Evolutionary conservation across 768 basidiomycete species (phyloP).

Genomic region (Calocera viscosa): DNA sequence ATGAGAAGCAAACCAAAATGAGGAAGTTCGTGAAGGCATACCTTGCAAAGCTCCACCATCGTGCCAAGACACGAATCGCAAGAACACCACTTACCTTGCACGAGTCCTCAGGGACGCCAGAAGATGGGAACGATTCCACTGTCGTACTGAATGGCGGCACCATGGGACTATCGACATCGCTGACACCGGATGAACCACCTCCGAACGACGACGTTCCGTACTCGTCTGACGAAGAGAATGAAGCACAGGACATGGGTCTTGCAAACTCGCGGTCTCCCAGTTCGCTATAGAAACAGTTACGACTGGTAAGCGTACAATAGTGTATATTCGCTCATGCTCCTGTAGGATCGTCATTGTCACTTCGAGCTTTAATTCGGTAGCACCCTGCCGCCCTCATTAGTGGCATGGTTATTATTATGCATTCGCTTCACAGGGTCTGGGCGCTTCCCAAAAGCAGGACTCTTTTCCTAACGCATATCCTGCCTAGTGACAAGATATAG

Average conservation of each 20-base stretch:
- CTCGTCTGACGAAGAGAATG: neutral
- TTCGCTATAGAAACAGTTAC: too few relatives aligned
- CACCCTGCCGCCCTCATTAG: too few relatives aligned
- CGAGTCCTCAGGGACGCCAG: neutral
- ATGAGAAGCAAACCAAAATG: constrained; percentile 80
- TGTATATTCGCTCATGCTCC: too few relatives aligned
- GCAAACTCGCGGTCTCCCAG: neutral
- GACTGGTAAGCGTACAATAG: too few relatives aligned
- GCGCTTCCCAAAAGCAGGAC: too few relatives aligned
- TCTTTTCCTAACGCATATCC: too few relatives aligned
- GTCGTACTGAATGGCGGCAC: neutral
- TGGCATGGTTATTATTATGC: too few relatives aligned
- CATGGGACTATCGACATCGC: neutral
- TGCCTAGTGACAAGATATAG: too few relatives aligned
- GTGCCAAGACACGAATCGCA: neutral
- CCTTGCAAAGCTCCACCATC: constrained; percentile 49
- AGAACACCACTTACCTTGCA: neutral
- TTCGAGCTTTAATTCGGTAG: too few relatives aligned
- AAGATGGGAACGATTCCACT: neutral
- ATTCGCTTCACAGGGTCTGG: too few relatives aligned
- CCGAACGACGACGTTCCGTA: neutral
- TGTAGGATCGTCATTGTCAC: too few relatives aligned
- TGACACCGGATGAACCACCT: neutral
- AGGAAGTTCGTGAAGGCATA: constrained; percentile 90
- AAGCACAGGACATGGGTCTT: neutral